Evolutionary conservation across 2,329 filamentous ascomycete genomes (phyloP), one percentile per base, ranked within the genome.

Genomic region (Penicillium decumbens): DNA sequence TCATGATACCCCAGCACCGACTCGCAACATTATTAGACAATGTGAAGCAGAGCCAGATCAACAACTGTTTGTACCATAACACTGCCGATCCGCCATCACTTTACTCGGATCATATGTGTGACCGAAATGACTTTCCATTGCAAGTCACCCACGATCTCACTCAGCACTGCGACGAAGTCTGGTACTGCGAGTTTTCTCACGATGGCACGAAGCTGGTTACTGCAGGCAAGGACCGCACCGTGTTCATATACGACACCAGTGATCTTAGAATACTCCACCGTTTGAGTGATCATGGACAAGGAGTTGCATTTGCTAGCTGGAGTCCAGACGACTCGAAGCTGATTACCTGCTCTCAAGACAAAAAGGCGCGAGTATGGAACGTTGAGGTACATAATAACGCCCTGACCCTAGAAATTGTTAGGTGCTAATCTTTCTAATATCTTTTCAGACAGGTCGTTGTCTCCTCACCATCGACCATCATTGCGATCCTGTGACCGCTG

Each of bases 1-100:
- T 95, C 39, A 97, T 98, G 91, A 87, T 98, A 47, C 93, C 93
- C 1, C 89, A 95, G 64, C 88, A 93, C 67, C 85, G 93, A 6
- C 77, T 98, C 39, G 89, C 89, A 1, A 80, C 84, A 29, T 76
- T 98, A 13, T 75, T 98, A 45, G 80, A 91, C 49, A 84, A 95
- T 57, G 84, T 95, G 32, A 95, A 96, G 66, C 80, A 85, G 53
- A 82, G 79, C 55, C 92, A 96, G 72, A 88, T 96, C 50, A 81
- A 84, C 44, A 82, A 81, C 27, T 98, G 93, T 66, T 73, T 91
- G 33, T 97, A 91, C 69, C 93, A 98, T 72, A 96, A 95, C 45
- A 89, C 84, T 3, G 78, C 83, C 1, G 72, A 77, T 3, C 81
- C 88, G 1, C 90, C 90, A 1, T 95, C 91, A 3, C 76, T 98